Evolutionary conservation across 2,329 filamentous ascomycete species (phyloP), one percentile per base, ranked within the genome.

Genomic region (Cordyceps cicadae): DNA sequence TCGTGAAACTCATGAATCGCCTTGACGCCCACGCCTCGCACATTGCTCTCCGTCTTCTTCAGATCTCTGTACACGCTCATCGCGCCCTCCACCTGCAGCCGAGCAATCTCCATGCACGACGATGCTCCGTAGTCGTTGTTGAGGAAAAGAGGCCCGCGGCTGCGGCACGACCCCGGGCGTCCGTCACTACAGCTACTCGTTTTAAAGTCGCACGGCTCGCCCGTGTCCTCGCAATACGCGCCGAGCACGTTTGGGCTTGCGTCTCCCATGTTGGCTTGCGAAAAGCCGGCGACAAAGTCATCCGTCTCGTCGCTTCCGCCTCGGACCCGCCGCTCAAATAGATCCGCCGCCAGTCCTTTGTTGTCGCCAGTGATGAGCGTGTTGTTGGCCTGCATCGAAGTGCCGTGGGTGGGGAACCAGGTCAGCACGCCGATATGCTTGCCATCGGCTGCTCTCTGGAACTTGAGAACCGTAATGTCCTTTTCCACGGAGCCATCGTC

Each of bases 381-480:
- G 74, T 96, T 96, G 75, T 96, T 96, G 55, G 89, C 88, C 56
- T 91, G 84, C 79, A 96, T 86, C 1, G 90, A 95, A 0, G 92
- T 97, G 43, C 91, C 91, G 72, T 97, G 92, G 0, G 92, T 90
- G 2, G 92, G 85, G 70, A 93, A 96, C 89, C 92, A 97, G 15
- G 90, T 93, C 63, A 97, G 73, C 3, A 94, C 77, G n/a, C 90
- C 92, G 43, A 90, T 84, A 57, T 86, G 86, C 73, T 88, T 89
- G 59, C 82, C 80, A 68, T 93, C 89, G 1, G 82, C 85, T 2
- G 83, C 82, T 45, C 88, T 81, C 64, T 85, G 83, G 67, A 96
- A 92, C 63, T 84, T 85, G 59, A 96, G 77, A 54, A 95, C 76
- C 0, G 89, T 92, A 79, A 96, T 78, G 9, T 85, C 84, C 73